Evolutionary conservation across 1,284 basidiomycete genomes (phyloP), one percentile per base, ranked within the genome.

Genomic region (Irpex lacteus): DNA sequence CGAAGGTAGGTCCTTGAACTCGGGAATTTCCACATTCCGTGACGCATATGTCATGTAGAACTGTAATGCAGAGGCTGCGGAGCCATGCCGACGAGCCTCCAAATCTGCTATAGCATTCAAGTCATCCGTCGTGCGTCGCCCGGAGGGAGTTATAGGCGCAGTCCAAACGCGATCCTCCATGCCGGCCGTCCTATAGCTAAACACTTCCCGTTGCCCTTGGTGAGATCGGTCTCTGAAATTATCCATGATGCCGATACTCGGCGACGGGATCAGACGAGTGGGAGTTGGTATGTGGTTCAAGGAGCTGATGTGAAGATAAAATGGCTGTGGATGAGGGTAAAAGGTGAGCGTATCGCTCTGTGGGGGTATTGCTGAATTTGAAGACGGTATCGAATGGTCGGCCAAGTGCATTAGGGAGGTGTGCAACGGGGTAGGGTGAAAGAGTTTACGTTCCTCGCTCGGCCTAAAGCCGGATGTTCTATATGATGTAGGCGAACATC

Each of bases 401-500:
- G 56, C 37, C 50, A 8, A 60, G 8, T 44, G 26, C 50, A 1
- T 69, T 0, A 83, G 68, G 2, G 76, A 74, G 9, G 69, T 62
- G 0, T 62, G 54, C 19, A 82, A 73, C 2, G 74, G 70, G 4
- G 62, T 59, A n/a, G 72, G 70, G 52, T 70, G 52, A 55, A 61
- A 75, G 0, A 75, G 64, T 3, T n/a, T 69, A 70, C 62, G 73
- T 59, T 69, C 66, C 2, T 36, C 67, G 50, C 67, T 72, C 36
- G 64, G 54, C 21, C 26, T 47, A 62, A 73, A 74, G 62, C 65
- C 56, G 1, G 60, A 18, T 64, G 63, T 65, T 54, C 50, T 66
- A 19, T 65, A 62, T 5, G 56, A 59, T 47, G 66, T 65, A 11
- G 74, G 75, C 5, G 67, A 71, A 68, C 83, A 86, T 9, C 68